Percentiles rank a stretch among this genome's conserved stretches.
These are phyloP conservation scores for Naganishia kalamii DNA, from an alignment of 768 basidiomycete genomes.

Conservation along the genomic window DNA sequence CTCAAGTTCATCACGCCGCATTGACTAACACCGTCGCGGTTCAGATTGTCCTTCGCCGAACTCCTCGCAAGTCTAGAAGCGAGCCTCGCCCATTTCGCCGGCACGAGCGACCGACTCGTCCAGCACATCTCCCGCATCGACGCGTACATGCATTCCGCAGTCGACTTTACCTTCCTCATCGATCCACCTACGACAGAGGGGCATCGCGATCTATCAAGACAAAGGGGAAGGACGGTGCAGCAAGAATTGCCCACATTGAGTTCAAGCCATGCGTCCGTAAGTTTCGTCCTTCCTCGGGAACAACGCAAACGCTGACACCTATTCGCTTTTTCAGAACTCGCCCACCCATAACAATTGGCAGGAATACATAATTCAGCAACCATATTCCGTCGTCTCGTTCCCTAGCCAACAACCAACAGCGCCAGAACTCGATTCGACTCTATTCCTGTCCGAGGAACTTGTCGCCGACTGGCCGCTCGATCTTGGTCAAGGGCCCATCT, in stretches of 20 bases:
- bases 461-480: slow-evolving; percentile 6
- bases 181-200: background rate
- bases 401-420: slow-evolving; percentile 1
- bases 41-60: slow-evolving; percentile 31
- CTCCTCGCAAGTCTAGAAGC: slow-evolving; percentile 31
- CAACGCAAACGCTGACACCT: background rate
- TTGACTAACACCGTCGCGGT: background rate
- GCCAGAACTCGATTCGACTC: slow-evolving; percentile 1
- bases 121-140: slow-evolving; percentile 10
- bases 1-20: too few species aligned
- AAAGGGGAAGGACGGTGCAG: background rate
- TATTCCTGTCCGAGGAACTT: slow-evolving; percentile 3
- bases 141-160: slow-evolving; percentile 16
- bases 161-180: background rate
- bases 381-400: background rate
- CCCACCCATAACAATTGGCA: background rate
- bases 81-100: slow-evolving; percentile 1
- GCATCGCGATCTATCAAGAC: background rate
- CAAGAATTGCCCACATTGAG: background rate
- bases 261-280: background rate
- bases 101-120: slow-evolving; percentile 1
- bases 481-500: slow-evolving; percentile 12
- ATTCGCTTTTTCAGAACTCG: background rate
- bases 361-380: background rate
- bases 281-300: background rate